Evolutionary conservation across 345 rosid species (phyloP).

Genomic region (Cardiospermum halicacabum): DNA sequence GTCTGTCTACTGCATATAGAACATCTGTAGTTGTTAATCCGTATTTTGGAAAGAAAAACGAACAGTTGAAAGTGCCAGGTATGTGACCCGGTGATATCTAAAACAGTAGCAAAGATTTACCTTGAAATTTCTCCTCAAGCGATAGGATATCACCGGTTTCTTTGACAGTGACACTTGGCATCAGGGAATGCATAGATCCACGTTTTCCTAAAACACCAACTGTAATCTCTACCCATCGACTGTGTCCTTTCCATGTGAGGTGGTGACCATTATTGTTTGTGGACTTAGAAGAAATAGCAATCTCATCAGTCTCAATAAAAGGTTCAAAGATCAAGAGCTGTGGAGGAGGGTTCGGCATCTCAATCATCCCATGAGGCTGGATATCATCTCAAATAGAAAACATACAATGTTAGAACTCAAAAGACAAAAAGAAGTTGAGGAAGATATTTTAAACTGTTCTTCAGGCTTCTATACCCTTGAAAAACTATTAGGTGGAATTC

Average conservation of each 20-base stretch:
- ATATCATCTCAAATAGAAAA: conserved; percentile 17
- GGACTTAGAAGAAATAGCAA: conserved; percentile 57
- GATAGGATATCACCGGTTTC: conserved; percentile 89
- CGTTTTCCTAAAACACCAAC: conserved; percentile 74
- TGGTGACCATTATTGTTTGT: conserved; percentile 21
- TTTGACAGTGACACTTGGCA: conserved; percentile 87
- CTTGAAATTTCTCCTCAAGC: conserved; percentile 97
- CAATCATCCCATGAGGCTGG: conserved; percentile 87
- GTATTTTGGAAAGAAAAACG: background rate
- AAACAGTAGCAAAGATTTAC: conserved; percentile 22
- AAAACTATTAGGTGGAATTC: conserved; percentile 77
- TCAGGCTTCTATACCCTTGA: conserved; percentile 54
- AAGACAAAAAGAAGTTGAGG: background rate
- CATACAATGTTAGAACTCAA: background rate
- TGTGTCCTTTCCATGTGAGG: conserved; percentile 71
- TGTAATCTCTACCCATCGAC: conserved; percentile 84
- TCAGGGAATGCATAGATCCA: conserved; percentile 77
- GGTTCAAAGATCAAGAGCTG: conserved; percentile 81
- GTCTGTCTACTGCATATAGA: background rate
- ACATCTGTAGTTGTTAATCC: background rate
- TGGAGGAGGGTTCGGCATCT: conserved; percentile 93
- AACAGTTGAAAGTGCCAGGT: background rate
- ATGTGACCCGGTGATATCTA: background rate
- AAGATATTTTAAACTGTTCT: background rate
- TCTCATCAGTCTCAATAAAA: conserved; percentile 85